Percentiles rank a stretch among this genome's conserved stretches.
Conservation (phyloP, 352 stramenopile genomes). For the Pseudoperonospora humuli region DNA sequence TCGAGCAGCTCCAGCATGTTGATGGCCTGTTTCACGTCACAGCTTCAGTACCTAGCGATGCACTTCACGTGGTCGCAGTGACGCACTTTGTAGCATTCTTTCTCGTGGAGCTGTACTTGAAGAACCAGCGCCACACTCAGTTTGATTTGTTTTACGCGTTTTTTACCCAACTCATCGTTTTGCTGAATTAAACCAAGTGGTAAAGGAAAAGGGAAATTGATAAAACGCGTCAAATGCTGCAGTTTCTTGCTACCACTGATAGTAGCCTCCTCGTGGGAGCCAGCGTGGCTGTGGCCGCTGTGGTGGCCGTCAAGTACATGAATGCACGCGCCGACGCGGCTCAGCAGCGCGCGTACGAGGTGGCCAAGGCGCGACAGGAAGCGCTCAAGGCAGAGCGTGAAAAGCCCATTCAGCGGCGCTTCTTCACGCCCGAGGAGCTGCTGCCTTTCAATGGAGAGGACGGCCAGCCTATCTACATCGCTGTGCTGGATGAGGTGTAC, state of each 20-base stretch:
- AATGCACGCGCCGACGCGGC: constrained; percentile 55
- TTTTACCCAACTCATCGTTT: no score
- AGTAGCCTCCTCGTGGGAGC: constrained; percentile 51
- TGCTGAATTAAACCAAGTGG: no score
- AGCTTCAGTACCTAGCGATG: no score
- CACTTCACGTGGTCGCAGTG: no score
- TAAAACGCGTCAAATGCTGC: no score
- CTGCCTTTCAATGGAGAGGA: constrained; percentile 88
- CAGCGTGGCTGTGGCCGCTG: constrained; percentile 41
- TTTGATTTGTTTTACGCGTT: no score
- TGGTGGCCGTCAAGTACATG: constrained; percentile 51
- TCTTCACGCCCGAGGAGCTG: constrained; percentile 91
- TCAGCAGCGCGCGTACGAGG: constrained; percentile 55
- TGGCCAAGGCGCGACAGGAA: constrained; percentile 52
- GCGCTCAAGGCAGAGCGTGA: constrained; percentile 56
- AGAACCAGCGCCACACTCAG: no score
- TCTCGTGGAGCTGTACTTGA: no score
- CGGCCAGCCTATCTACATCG: constrained; percentile 92
- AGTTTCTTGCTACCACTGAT: constrained; percentile 37
- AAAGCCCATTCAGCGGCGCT: constrained; percentile 61
- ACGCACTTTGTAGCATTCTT: no score
- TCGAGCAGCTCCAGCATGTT: no score
- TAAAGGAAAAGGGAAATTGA: no score
- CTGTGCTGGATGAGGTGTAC: constrained; percentile 93
- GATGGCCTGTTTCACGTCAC: no score